Evolutionary conservation across 495 filamentous ascomycete genomes (phyloP).

Genomic region (Neurospora sp.): DNA sequence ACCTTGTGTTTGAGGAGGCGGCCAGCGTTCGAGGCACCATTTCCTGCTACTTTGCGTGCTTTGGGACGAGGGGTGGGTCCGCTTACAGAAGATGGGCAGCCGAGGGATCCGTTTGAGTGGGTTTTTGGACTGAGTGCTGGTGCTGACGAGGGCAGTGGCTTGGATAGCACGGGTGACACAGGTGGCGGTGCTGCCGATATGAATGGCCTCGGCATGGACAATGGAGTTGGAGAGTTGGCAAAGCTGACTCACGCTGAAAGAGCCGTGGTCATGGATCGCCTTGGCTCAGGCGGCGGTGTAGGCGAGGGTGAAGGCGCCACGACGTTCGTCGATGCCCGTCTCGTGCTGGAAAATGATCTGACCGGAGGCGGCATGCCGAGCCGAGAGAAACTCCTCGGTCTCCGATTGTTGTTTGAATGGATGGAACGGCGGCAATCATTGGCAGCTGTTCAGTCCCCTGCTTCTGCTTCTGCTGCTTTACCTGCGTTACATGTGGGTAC

Average conservation of each 20-base stretch:
- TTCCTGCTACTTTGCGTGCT: slow-evolving; percentile 63
- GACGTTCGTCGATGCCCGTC: slow-evolving; percentile 68
- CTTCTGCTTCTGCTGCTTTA: neutral
- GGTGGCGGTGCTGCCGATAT: neutral
- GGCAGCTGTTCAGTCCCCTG: neutral
- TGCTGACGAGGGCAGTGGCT: neutral
- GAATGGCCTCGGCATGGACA: neutral
- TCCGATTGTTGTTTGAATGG: slow-evolving; percentile 77
- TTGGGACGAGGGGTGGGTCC: slow-evolving; percentile 38
- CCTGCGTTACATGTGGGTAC: neutral
- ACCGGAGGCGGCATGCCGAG: slow-evolving; percentile 35
- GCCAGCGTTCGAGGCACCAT: slow-evolving; percentile 57
- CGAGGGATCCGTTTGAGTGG: slow-evolving; percentile 54
- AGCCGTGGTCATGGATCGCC: slow-evolving; percentile 52
- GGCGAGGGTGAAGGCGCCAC: slow-evolving; percentile 37
- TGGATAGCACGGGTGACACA: neutral
- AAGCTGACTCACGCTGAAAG: slow-evolving; percentile 68
- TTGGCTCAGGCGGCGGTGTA: slow-evolving; percentile 29
- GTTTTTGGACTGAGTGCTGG: slow-evolving; percentile 38
- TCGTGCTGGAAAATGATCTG: slow-evolving; percentile 58
- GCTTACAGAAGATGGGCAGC: slow-evolving; percentile 4
- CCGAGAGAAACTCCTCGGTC: slow-evolving; percentile 61
- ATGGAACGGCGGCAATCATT: slow-evolving; percentile 36
- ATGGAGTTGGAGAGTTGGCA: slow-evolving; percentile 43
- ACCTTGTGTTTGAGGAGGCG: slow-evolving; percentile 74